phyloP scores from a whole-genome alignment of 768 basidiomycete species.

The Tulasnella sp. region DNA sequence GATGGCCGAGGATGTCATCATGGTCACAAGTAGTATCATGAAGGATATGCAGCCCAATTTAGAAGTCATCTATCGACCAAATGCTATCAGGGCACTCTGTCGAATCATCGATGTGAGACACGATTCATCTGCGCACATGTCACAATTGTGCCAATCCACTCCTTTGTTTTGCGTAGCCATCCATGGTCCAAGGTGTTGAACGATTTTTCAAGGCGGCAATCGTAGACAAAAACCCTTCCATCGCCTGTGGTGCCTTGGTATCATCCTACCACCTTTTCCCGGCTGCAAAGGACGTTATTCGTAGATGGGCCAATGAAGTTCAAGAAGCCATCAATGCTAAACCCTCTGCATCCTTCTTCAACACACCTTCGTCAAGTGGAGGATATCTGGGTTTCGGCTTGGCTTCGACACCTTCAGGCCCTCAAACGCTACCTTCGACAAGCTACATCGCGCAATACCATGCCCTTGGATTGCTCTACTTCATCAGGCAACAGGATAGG shows the following conservation, averaged over 20 bases:
- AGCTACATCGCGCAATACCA: slow-evolving; percentile 97
- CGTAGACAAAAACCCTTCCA: slow-evolving; percentile 89
- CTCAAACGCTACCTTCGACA: slow-evolving; percentile 69
- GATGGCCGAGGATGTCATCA: slow-evolving; percentile 97
- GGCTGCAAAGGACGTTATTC: slow-evolving; percentile 86
- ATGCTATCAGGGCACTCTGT: slow-evolving; percentile 91
- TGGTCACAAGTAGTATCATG: slow-evolving; percentile 99
- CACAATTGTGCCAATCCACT: slow-evolving; percentile 5
- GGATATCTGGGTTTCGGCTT: slow-evolving; percentile 58
- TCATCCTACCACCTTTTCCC: slow-evolving; percentile 96
- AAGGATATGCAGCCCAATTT: slow-evolving; percentile 99
- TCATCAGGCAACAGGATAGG: slow-evolving; percentile 92
- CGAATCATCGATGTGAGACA: slow-evolving; percentile 88
- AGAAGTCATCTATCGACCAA: slow-evolving; percentile 96
- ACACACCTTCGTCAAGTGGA: slow-evolving; percentile 29
- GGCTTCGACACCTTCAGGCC: slow-evolving; percentile 40
- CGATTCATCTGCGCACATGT: neutral
- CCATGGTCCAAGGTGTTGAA: slow-evolving; percentile 97
- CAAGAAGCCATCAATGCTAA: slow-evolving; percentile 94
- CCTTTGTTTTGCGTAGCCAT: slow-evolving; percentile 45
- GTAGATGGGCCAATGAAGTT: slow-evolving; percentile 98
- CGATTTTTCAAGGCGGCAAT: slow-evolving; percentile 99
- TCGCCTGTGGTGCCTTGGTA: slow-evolving; percentile 90
- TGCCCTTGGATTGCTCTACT: slow-evolving; percentile 81
- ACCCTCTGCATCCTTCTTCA: slow-evolving; percentile 51